Base-by-base conservation (phyloP, 768 basidiomycete genomes). In the Boletus edulis region DNA sequence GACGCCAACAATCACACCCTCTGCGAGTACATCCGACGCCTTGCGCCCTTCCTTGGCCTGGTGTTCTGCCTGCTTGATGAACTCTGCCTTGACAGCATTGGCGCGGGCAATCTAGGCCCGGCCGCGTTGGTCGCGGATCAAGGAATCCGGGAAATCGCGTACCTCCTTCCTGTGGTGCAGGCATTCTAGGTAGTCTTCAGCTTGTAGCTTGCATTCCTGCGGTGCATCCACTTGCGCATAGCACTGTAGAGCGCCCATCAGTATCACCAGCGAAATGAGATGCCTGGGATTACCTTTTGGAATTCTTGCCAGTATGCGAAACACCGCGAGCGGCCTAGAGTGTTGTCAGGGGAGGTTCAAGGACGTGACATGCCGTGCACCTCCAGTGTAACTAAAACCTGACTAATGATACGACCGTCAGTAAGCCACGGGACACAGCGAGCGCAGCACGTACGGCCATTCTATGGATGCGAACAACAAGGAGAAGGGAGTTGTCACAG, bases 271-370 rank as follows among this genome's bases (percentile, higher is more conserved):
- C 39, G 31, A 34, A 42, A 15, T 24, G 3, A 45, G 37, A 12
- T 12, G 24, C 3, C 4, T 18, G 17, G 4, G 44, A 55, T 51
- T 51, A 87, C 89, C 67, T 86, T 88, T 61, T 84, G 79, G 74
- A 91, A 89, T 71, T 94, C 91, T 66, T 94, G 93, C 93, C 94
- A 96, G 75, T 87, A 91, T 13, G 83, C 78, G 72, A 94, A 94
- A 73, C 94, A 97, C 65, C 91, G 81, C 57, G 90, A 84, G 60
- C 84, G 84, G 62, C 91, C 92, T 94, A 58, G 42, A 35, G 46
- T 42, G 29, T 27, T 54, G 55, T 58, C 41, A 59, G 38, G 49
- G 35, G 12, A 29, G n/a, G n/a, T 31, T 29, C 31, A 44, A 20
- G 12, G 10, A 4, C 17, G 17, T 1, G 2, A 20, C n/a, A 14